These are phyloP conservation scores for Hemisphaericaspora xylofermentans DNA, from an alignment of 1,139 yeast genomes.

Conservation along the genomic window DNA sequence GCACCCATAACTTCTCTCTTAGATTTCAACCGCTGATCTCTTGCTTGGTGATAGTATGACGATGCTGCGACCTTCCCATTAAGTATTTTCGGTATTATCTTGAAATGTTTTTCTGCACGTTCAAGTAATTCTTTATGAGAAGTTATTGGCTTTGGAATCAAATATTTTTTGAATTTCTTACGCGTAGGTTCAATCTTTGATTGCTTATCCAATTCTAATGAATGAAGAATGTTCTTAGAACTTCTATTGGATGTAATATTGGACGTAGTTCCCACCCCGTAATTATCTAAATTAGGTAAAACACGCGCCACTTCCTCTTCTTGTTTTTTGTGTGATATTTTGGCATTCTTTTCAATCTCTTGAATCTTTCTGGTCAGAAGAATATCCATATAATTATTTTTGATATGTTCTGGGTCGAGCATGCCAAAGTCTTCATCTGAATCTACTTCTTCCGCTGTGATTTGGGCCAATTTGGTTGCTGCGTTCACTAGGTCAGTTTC, in stretches of 20 bases:
- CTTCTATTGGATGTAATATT: constrained; percentile 3
- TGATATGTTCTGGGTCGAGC: background rate
- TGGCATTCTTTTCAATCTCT: background rate
- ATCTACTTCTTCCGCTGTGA: background rate
- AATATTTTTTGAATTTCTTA: constrained; percentile 20
- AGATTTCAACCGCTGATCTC: constrained; percentile 34
- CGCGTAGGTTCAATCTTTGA: constrained; percentile 17
- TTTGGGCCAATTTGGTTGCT: background rate
- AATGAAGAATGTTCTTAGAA: constrained; percentile 8
- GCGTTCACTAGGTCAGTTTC: background rate
- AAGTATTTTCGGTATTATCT: constrained; percentile 42
- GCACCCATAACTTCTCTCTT: constrained; percentile 44
- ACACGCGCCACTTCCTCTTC: background rate
- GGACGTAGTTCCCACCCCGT: background rate
- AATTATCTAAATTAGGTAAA: background rate
- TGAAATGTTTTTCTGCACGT: constrained; percentile 29
- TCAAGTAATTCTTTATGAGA: constrained; percentile 23
- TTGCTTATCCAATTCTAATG: constrained; percentile 15
- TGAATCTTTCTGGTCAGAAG: background rate
- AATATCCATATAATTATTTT: background rate
- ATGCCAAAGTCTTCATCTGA: background rate
- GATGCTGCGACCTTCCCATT: constrained; percentile 43
- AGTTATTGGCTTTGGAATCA: constrained; percentile 28
- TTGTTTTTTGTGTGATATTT: background rate
- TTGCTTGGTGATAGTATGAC: constrained; percentile 50